Evolutionary conservation across 495 filamentous ascomycete species (phyloP), one percentile per base, ranked within the genome.

Genomic region (Aspergillus nidulans): DNA sequence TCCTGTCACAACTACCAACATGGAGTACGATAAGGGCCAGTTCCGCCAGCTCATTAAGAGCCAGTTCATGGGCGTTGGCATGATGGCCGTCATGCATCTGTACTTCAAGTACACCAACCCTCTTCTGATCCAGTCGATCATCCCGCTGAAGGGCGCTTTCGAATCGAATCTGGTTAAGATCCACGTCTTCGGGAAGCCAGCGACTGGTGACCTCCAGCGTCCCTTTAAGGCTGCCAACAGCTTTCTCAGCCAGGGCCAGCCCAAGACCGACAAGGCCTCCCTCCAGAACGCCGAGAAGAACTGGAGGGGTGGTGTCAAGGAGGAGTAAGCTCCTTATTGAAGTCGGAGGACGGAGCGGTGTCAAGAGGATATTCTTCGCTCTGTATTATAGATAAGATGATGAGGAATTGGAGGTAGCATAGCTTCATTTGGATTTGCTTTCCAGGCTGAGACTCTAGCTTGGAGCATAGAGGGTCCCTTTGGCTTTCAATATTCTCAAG

Each of bases 41-140:
- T 80, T 97, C 65, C 86, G 86, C 75, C 79, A 80, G 60, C 77
- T 89, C 61, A 87, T 88, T 75, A 91, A 91, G 77, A 80, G 85
- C 60, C 91, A 96, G 70, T 74, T 95, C 59, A 96, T 95, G 87
- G 94, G 94, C 47, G 79, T 98, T 46, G 90, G 82, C 64, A 97
- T 98, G 94, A 97, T 97, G 94, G 83, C 73, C 57, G 85, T 96
- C 66, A 97, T 98, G 94, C 94, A 97, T 77, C 57, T 97, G 61
- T 97, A 97, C 85, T 85, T 98, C 78, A 89, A 96, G 74, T 97
- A 96, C 87, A 96, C 92, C 77, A 98, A 97, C 84, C 94, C 94
- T 30, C 88, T 98, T 34, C 76, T 97, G 67, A 95, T 98, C 80
- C 94, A 98, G 83, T 91, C 87, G 66, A 95, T 98, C 80, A 92